A percentile compares a stretch with the other conserved stretches of the same genome.
Evolutionary conservation across 139 green algal genomes (phyloP).

Genomic region (Nannochloris sp.): DNA sequence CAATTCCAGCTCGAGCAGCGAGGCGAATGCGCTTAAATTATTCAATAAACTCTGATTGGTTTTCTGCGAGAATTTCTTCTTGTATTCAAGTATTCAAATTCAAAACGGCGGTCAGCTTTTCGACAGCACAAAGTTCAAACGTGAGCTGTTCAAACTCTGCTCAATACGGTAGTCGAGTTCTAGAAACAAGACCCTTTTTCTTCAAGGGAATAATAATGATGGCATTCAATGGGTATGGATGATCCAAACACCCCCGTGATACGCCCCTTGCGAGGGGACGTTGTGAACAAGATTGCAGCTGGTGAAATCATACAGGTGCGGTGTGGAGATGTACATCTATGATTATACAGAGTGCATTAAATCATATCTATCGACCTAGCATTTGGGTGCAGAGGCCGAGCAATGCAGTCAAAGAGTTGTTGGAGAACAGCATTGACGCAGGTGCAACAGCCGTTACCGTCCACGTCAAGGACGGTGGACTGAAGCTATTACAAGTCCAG

Average conservation of each 20-base stretch:
- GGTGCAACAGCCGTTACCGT: conserved; percentile 44
- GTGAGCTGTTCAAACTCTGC: too few species aligned
- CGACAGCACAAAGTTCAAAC: too few species aligned
- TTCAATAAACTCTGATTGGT: too few species aligned
- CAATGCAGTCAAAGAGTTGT: conserved; percentile 89
- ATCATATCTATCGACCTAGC: neutral
- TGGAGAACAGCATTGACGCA: conserved; percentile 97
- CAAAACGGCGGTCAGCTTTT: too few species aligned
- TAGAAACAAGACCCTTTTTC: too few species aligned
- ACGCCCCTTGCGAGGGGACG: conserved; percentile 47
- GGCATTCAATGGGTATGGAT: neutral
- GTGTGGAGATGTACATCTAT: neutral
- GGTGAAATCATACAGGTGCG: conserved; percentile 78
- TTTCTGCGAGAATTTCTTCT: too few species aligned
- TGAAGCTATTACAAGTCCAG: conserved; percentile 83
- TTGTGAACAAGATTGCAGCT: conserved; percentile 93
- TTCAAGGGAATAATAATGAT: too few species aligned
- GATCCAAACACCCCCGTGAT: conserved; percentile 10
- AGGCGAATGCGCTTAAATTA: too few species aligned
- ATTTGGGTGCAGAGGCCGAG: conserved; percentile 56
- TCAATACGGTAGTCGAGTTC: too few species aligned
- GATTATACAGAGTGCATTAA: neutral
- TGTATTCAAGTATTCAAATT: too few species aligned
- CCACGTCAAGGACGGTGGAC: conserved; percentile 81
- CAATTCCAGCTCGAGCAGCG: neutral